Conservation (phyloP, 768 basidiomycete genomes). For the Xerocomellus chrysenteron region DNA sequence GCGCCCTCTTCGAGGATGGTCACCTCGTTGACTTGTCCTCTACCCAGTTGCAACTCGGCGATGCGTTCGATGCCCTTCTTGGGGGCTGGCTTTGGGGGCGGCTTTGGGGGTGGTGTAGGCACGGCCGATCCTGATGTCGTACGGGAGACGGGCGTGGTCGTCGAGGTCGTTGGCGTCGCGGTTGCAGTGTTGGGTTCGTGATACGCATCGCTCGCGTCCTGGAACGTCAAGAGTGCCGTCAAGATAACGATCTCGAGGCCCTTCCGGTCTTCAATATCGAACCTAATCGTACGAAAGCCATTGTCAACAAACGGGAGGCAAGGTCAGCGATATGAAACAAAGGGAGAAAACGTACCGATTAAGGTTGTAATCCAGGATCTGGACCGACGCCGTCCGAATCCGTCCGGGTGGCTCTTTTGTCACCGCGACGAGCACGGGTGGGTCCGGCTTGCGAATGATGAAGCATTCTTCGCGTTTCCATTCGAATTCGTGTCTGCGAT, state of each 20-base stretch:
- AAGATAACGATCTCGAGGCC: conserved; percentile 82
- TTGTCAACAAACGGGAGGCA: neutral
- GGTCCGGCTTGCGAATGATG: conserved; percentile 82
- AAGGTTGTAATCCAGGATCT: conserved; percentile 84
- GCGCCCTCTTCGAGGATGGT: conserved; percentile 64
- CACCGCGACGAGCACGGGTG: conserved; percentile 79
- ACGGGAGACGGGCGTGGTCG: neutral
- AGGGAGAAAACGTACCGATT: conserved; percentile 48
- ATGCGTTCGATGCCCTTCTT: conserved; percentile 69
- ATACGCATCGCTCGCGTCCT: conserved; percentile 62
- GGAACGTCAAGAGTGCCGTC: conserved; percentile 73
- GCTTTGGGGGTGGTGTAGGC: conserved; percentile 53
- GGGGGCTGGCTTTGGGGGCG: conserved; percentile 61
- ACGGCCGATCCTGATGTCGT: conserved; percentile 12
- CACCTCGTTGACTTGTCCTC: conserved; percentile 75
- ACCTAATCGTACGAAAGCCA: conserved; percentile 42
- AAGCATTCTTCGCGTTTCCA: conserved; percentile 86
- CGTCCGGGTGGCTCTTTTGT: conserved; percentile 73
- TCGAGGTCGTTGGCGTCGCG: neutral
- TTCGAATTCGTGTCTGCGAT: conserved; percentile 71
- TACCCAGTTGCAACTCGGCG: conserved; percentile 64
- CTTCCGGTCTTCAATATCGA: conserved; percentile 83
- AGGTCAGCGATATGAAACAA: neutral
- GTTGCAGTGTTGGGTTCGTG: conserved; percentile 36
- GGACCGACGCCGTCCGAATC: conserved; percentile 62